A percentile compares a stretch with the other conserved stretches of the same genome.
Evolutionary conservation across 169 alveolate species (phyloP).

Genomic region (Plasmodium ovale): DNA sequence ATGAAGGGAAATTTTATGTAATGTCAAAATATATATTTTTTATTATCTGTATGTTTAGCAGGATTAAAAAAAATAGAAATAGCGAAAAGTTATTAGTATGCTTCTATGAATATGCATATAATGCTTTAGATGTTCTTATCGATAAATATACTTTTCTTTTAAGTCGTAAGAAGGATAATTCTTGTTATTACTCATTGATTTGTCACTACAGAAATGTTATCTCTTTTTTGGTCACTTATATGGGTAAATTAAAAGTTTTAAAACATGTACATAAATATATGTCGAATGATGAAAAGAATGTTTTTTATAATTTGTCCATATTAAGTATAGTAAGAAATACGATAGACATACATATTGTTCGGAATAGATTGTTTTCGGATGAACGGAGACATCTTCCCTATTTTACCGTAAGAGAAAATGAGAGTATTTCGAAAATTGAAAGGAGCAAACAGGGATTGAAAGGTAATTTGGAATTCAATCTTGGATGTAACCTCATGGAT

Average conservation of each 20-base stretch:
- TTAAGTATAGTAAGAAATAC: slow-evolving; percentile 42
- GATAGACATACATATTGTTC: slow-evolving; percentile 15
- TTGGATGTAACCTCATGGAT: no score
- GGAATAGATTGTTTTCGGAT: not conserved
- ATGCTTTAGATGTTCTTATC: not conserved
- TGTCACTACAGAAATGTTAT: slow-evolving; percentile 18
- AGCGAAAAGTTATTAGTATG: slow-evolving; percentile 4
- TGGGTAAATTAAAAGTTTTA: slow-evolving; percentile 19
- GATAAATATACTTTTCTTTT: slow-evolving; percentile 2
- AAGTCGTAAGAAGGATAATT: not conserved
- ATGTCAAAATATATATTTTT: slow-evolving; percentile 31
- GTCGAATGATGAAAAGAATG: slow-evolving; percentile 3
- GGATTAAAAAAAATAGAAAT: slow-evolving; percentile 9
- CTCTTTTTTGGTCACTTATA: not conserved
- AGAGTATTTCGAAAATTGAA: not conserved
- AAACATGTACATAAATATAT: slow-evolving; percentile 25
- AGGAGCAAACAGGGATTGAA: not conserved
- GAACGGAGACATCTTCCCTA: not conserved
- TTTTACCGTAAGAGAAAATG: not conserved
- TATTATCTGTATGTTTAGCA: slow-evolving; percentile 15
- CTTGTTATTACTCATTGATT: not conserved
- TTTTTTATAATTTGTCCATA: slow-evolving; percentile 16
- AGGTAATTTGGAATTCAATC: not conserved
- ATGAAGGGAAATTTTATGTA: slow-evolving; percentile 5
- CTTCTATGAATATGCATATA: slow-evolving; percentile 58